phyloP scores from a whole-genome alignment of 192 early-diverging fungal species.

The Dispira simplex region DNA sequence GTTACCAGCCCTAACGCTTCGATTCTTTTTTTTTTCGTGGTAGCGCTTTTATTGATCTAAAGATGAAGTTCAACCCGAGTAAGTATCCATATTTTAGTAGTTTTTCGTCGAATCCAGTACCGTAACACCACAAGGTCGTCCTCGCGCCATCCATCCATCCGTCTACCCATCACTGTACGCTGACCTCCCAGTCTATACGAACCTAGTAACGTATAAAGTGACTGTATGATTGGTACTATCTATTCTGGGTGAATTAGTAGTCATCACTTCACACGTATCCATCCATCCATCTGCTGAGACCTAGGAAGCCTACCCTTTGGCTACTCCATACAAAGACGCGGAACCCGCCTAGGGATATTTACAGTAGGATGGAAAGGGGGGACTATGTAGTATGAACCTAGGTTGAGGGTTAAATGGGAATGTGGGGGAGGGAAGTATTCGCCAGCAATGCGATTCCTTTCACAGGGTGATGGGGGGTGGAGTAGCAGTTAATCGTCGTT shows the following conservation, averaged over 20 bases:
- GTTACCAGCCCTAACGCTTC: constrained; percentile 6
- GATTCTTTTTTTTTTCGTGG: background rate
- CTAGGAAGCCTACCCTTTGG: background rate
- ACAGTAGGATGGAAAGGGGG: no score
- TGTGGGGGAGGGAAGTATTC: no score
- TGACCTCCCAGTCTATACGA: background rate
- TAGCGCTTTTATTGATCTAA: background rate
- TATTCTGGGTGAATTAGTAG: background rate
- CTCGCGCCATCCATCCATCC: background rate
- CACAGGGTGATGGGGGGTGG: no score
- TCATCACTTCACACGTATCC: background rate
- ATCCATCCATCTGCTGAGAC: background rate
- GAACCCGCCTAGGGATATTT: background rate
- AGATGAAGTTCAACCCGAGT: constrained; percentile 3
- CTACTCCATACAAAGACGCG: background rate
- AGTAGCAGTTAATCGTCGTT: no score
- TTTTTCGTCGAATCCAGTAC: background rate
- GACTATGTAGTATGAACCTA: no score
- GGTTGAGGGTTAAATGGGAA: no score
- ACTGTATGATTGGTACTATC: background rate
- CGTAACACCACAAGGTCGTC: background rate
- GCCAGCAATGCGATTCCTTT: no score
- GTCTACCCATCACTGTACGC: background rate
- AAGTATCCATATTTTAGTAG: background rate
- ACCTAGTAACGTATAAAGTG: background rate